Percentiles rank a stretch among this genome's conserved stretches.
phyloP scores from a whole-genome alignment of 2,329 filamentous ascomycete species.

The Microcera coccophila region DNA sequence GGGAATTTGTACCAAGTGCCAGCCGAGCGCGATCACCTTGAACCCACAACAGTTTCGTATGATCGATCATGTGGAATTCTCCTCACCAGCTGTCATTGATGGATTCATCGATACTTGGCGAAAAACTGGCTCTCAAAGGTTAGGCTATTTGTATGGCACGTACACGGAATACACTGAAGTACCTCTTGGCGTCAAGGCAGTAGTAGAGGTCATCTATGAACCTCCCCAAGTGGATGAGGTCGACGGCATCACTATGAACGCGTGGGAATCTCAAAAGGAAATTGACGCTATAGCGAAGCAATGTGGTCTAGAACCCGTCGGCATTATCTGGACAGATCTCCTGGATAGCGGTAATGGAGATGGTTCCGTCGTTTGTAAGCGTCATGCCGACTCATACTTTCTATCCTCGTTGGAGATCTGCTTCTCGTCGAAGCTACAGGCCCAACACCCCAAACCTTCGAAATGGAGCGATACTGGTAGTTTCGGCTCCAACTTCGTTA shows the following conservation, averaged over 20 bases:
- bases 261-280: conserved; percentile 81
- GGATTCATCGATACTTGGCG: conserved; percentile 91
- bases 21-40: conserved; percentile 92
- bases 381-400: conserved; percentile 92
- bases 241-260: conserved; percentile 79
- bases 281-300: conserved; percentile 75
- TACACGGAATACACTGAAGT: conserved; percentile 91
- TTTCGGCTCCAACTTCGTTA: conserved; percentile 96
- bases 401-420: conserved; percentile 87
- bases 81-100: conserved; percentile 78
- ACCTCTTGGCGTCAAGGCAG: conserved; percentile 87
- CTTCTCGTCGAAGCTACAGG: conserved; percentile 84
- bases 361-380: conserved; percentile 87
- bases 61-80: conserved; percentile 98
- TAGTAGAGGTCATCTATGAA: conserved; percentile 97
- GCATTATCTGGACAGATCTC: conserved; percentile 92
- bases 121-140: conserved; percentile 73
- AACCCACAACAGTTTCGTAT: conserved; percentile 92
- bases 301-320: conserved; percentile 84
- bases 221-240: conserved; percentile 85
- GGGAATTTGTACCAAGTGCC: conserved; percentile 96
- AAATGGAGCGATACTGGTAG: conserved; percentile 96
- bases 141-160: conserved; percentile 87
- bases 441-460: conserved; percentile 79
- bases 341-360: conserved; percentile 76